Evolutionary conservation across 257 asterid genomes (phyloP).

Genomic region (Fraxinus quadrangulata): DNA sequence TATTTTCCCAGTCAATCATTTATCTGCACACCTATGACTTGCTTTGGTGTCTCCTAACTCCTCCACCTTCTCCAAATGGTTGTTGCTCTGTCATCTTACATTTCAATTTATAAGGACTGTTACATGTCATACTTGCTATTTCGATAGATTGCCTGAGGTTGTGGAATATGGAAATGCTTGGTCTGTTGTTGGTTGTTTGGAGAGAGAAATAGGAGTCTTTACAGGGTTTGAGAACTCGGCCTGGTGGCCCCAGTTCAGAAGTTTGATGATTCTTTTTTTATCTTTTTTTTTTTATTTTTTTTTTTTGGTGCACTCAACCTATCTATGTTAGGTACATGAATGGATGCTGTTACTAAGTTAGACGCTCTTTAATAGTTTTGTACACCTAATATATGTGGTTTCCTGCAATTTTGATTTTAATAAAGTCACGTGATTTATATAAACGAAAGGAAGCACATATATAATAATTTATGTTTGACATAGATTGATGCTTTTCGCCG

Average conservation of each 20-base stretch:
- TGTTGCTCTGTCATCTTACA: background rate
- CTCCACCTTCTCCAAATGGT: background rate
- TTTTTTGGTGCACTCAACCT: background rate
- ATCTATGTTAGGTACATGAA: background rate
- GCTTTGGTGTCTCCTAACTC: background rate
- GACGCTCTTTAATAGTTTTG: background rate
- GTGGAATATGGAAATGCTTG: background rate
- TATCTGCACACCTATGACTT: background rate
- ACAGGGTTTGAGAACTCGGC: background rate
- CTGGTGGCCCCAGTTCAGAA: background rate
- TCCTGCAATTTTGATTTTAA: background rate
- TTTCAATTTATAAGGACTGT: background rate
- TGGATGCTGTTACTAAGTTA: background rate
- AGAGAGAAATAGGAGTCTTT: background rate
- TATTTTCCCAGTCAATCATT: conserved; percentile 4
- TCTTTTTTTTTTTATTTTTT: too few species aligned
- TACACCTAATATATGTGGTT: background rate
- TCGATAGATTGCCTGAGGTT: background rate
- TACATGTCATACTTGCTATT: background rate
- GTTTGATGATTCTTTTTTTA: background rate
- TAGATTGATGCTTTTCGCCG: background rate
- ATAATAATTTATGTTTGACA: background rate
- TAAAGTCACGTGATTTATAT: background rate
- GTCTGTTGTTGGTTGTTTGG: background rate
- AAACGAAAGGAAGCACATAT: background rate